phyloP scores from a whole-genome alignment of 129 eudicot species.

The Heracleum sosnowskyi region DNA sequence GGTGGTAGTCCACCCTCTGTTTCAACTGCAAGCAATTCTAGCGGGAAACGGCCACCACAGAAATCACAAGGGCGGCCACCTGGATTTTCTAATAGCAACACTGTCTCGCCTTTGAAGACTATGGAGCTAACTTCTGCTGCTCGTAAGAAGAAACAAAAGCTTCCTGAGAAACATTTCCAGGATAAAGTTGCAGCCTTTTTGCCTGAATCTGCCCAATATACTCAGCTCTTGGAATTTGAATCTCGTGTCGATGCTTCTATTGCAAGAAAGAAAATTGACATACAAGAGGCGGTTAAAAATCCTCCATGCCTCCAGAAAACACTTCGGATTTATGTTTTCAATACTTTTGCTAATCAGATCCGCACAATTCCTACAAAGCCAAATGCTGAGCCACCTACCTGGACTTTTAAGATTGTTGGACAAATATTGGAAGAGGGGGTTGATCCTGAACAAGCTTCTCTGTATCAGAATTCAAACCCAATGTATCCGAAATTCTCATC shows the following conservation, averaged over 20 bases:
- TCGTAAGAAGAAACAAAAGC: constrained; percentile 71
- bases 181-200: constrained; percentile 74
- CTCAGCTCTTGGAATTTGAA: constrained; percentile 90
- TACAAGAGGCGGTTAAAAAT: constrained; percentile 73
- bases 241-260: constrained; percentile 85
- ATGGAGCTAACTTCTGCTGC: constrained; percentile 66
- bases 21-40: constrained; percentile 34
- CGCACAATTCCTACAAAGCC: constrained; percentile 65
- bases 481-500: constrained; percentile 79
- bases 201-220: constrained; percentile 81
- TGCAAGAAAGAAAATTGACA: constrained; percentile 68
- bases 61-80: constrained; percentile 66
- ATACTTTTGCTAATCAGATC: constrained; percentile 80
- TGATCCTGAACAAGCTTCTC: constrained; percentile 81
- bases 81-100: constrained; percentile 33
- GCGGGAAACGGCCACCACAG: constrained; percentile 46
- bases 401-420: constrained; percentile 88
- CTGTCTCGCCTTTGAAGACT: constrained; percentile 44
- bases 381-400: constrained; percentile 69
- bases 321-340: constrained; percentile 77
- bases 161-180: constrained; percentile 64
- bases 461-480: constrained; percentile 53
- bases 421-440: constrained; percentile 84
- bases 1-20: constrained; percentile 38
- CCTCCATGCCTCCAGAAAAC: constrained; percentile 78